Evolutionary conservation across 129 eudicot species (phyloP), one percentile per base, ranked within the genome.

Genomic region (Rutidosis leptorrhynchoides): DNA sequence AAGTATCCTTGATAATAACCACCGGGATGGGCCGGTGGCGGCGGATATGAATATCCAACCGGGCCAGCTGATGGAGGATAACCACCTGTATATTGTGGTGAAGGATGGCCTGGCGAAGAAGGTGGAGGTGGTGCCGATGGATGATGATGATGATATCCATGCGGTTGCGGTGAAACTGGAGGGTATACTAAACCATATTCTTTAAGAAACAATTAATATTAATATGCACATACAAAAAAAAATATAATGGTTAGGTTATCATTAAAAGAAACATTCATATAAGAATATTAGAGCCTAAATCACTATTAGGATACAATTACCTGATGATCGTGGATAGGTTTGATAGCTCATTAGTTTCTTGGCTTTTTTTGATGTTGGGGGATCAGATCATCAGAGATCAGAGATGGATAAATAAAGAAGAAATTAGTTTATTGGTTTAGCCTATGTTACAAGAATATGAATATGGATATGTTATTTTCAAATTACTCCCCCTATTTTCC

Each of bases 1-100:
- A 74, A 58, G 78, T 74, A 74, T 42, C 72, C 78, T 74, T 74
- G 78, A 65, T 74, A 65, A 27, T 32, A 32, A 32, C 40, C 40
- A 32, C 20, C 30, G 14, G 51, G 78, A 26, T n/a, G 65, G 14
- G 51, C 32, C 3, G 65, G 42, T 57, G 75, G 67, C 4, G 29
- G 21, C 2, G 33, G 63, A 45, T 45, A 45, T 14, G 52, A 45
- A 45, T 45, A 45, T 45, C 52, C 21, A 1, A 45, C 52, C 52
- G 52, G 52, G 20, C 52, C 52, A 1, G 9, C 43, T 14, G 52
- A 45, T 45, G 52, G 52, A 45, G 8, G 68, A 33, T 60, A 29
- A 60, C 33, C 61, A 12, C 16, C 68, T 9, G 28, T n/a, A 62
- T 62, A 72, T 52, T 62, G 77, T 32, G 77, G 71, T 54, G 71